Evolutionary conservation across 2,329 filamentous ascomycete species (phyloP).

Genomic region (Cephalotrichum gorgonifer): DNA sequence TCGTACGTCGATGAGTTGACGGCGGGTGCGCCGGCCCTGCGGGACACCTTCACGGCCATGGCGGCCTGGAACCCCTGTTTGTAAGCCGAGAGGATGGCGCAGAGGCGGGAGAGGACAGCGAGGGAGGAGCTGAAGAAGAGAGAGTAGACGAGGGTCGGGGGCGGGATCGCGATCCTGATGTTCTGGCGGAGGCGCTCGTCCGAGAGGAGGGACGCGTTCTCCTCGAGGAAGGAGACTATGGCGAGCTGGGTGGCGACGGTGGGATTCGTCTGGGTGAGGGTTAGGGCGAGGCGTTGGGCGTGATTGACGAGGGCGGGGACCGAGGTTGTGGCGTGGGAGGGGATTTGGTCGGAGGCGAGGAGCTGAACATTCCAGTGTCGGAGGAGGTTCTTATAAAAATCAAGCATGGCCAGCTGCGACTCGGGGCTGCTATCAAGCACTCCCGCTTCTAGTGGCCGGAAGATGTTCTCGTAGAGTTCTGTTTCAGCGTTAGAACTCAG

Average conservation of each 20-base stretch:
- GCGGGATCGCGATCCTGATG: constrained; percentile 59
- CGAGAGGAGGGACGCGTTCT: constrained; percentile 45
- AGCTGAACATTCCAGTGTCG: constrained; percentile 44
- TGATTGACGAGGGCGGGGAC: constrained; percentile 34
- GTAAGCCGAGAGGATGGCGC: constrained; percentile 58
- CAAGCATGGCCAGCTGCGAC: constrained; percentile 50
- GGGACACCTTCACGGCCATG: constrained; percentile 23
- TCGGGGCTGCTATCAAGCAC: constrained; percentile 36
- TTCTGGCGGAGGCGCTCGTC: constrained; percentile 36
- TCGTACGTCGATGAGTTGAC: constrained; percentile 36
- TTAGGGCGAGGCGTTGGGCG: constrained; percentile 45
- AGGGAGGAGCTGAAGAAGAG: constrained; percentile 57
- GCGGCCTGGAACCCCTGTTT: constrained; percentile 64
- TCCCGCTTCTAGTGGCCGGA: constrained; percentile 39
- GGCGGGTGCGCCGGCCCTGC: constrained; percentile 14
- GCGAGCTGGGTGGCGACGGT: constrained; percentile 35
- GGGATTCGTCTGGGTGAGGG: constrained; percentile 44
- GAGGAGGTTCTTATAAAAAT: constrained; percentile 58
- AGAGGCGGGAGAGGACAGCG: constrained; percentile 57
- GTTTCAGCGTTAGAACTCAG: neutral
- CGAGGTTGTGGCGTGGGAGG: constrained; percentile 22
- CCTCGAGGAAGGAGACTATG: constrained; percentile 62
- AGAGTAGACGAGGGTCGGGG: constrained; percentile 57
- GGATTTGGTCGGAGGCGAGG: constrained; percentile 24
- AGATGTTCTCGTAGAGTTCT: constrained; percentile 41